Evolutionary conservation across 345 rosid genomes (phyloP), one percentile per base, ranked within the genome.

Genomic region (Isatis tinctoria): DNA sequence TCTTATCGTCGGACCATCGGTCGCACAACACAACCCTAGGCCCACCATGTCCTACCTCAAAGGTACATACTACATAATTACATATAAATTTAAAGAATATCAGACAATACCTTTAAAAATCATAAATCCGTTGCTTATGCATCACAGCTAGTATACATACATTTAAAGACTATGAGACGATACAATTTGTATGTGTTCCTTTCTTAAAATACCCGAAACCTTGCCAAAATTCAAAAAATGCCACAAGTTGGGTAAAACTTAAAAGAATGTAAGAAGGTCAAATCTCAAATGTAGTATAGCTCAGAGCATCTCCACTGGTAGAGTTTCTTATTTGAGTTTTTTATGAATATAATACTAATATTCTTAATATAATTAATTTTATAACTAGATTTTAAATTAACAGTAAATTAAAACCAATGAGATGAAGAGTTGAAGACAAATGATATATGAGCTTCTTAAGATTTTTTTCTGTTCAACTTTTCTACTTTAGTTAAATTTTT

Each of bases 31-130:
- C 53, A 93, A 89, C 65, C 83, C 96, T 39, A 67, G 74, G 2
- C 77, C 93, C 30, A 87, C 97, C 17, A 74, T 90, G 85, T 87
- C 89, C 32, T 93, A 89, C 80, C 98, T 93, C 37, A 85, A 87
- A 85, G 98, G 98, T 74, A 73, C 16, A n/a, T 51, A 48, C 33
- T 18, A 8, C 56, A 24, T 51, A 24, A 51, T 52, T 32, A 39
- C 14, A 10, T 39, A 8, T 54, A 30, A 22, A 30, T 56, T 32
- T 18, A 18, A 48, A 48, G 53, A 18, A 48, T 9, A 10, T 9
- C 32, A 51, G 32, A 27, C 16, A 49, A 1, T 22, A 27, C 30
- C 56, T 49, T 49, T 49, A 22, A 22, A 33, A 49, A 49, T 22
- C 56, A 49, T 7, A 51, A 49, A 5, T 22, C 14, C 8, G n/a